phyloP scores from a whole-genome alignment of 768 basidiomycete genomes.

The Mrakia hoshinonis region DNA sequence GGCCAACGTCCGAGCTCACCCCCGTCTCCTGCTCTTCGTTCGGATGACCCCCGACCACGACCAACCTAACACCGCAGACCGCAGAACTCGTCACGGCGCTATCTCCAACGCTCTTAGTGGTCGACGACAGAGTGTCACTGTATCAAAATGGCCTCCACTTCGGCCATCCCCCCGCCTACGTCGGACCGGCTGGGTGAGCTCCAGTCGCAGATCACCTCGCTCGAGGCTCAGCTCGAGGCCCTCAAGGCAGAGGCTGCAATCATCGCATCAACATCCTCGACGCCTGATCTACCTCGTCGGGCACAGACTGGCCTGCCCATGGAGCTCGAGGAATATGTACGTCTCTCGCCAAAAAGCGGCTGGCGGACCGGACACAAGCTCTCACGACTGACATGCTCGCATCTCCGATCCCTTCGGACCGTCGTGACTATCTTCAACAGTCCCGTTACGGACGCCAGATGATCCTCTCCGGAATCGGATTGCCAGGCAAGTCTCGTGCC shows the following conservation, averaged over 20 bases:
- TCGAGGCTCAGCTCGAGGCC: conserved; percentile 17
- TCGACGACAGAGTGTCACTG: too few species aligned
- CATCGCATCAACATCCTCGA: not conserved
- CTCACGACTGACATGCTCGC: too few species aligned
- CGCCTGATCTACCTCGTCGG: not conserved
- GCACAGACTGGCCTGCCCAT: conserved; percentile 18
- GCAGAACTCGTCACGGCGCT: too few species aligned
- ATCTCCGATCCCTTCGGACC: not conserved
- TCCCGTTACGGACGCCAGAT: conserved; percentile 90
- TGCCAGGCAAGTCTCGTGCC: conserved; percentile 52
- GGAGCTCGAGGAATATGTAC: conserved; percentile 27
- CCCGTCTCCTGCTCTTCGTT: too few species aligned
- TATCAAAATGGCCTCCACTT: not conserved
- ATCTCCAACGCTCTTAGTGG: too few species aligned
- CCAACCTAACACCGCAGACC: too few species aligned
- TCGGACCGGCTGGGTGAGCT: not conserved
- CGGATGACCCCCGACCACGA: too few species aligned
- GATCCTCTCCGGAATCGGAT: conserved; percentile 81
- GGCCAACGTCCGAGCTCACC: not conserved
- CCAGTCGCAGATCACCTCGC: not conserved
- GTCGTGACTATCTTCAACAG: not conserved
- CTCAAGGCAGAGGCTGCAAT: conserved; percentile 3
- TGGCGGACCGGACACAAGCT: not conserved
- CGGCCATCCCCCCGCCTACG: not conserved
- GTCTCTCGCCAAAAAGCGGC: not conserved